Percentiles rank a stretch among this genome's conserved stretches.
Evolutionary conservation across 1,284 basidiomycete species (phyloP).

Genomic region (Anthracocystis walkeri): DNA sequence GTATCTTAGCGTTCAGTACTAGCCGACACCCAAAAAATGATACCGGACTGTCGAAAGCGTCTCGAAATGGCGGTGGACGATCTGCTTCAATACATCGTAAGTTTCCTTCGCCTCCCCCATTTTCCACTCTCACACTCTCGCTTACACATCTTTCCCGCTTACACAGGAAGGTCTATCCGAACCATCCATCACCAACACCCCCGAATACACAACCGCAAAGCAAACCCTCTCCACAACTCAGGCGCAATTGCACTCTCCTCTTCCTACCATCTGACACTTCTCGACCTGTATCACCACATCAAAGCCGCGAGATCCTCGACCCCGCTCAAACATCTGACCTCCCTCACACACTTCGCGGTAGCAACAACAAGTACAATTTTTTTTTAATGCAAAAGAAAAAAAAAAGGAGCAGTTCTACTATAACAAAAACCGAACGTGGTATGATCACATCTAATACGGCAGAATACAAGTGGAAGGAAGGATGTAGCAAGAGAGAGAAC

Average conservation of each 20-base stretch:
- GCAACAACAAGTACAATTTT: neutral
- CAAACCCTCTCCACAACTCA: neutral
- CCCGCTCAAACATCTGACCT: too few species aligned
- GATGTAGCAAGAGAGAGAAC: neutral
- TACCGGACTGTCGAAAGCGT: conserved; percentile 56
- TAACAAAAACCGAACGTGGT: neutral
- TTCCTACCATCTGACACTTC: conserved; percentile 14
- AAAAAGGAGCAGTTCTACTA: neutral
- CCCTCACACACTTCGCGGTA: too few species aligned
- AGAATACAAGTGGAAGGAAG: neutral
- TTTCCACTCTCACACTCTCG: too few species aligned
- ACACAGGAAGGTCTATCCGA: conserved; percentile 25
- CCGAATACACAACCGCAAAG: conserved; percentile 19
- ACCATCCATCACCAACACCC: neutral
- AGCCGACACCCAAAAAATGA: conserved; percentile 56
- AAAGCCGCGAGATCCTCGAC: too few species aligned
- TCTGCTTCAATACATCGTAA: conserved; percentile 43
- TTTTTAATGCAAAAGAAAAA: too few species aligned
- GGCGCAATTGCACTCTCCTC: conserved; percentile 3
- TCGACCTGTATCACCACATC: too few species aligned
- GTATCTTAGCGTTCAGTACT: conserved; percentile 34
- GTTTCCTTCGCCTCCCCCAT: conserved; percentile 7
- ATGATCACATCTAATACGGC: too few species aligned
- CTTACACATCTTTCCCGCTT: neutral
- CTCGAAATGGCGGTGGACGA: conserved; percentile 49